These are phyloP conservation scores for Trichoderma citrinoviride DNA, from an alignment of 2,329 filamentous ascomycete genomes.

Conservation along the genomic window DNA sequence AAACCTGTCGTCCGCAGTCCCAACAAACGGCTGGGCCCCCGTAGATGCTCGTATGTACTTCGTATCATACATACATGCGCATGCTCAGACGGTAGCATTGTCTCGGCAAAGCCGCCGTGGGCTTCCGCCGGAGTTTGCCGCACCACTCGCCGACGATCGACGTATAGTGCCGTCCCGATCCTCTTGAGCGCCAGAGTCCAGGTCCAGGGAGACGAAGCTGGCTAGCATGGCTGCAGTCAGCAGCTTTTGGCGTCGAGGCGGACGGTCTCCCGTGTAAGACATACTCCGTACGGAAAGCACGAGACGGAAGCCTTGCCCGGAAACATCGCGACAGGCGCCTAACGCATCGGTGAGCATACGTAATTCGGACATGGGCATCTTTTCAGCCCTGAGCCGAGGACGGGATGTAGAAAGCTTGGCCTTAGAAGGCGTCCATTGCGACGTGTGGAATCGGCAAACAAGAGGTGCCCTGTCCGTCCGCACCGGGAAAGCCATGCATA, in stretches of 20 bases:
- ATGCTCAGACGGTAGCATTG: neutral
- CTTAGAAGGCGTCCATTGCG: conserved; percentile 16
- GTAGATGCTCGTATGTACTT: neutral
- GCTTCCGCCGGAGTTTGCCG: conserved; percentile 14
- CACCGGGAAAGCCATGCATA: neutral
- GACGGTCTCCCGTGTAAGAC: neutral
- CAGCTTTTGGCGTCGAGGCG: conserved; percentile 12
- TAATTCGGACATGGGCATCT: conserved; percentile 15
- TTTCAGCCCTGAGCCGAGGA: neutral
- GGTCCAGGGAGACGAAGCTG: neutral
- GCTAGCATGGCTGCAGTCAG: conserved; percentile 11
- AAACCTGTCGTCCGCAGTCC: neutral
- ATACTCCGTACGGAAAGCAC: neutral
- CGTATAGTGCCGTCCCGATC: conserved; percentile 10
- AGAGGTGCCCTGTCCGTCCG: neutral
- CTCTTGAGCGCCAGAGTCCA: conserved; percentile 2
- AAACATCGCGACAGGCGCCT: neutral
- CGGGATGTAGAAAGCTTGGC: conserved; percentile 10
- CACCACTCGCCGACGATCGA: conserved; percentile 19
- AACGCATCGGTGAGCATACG: conserved; percentile 7
- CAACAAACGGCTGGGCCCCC: neutral
- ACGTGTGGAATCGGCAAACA: conserved; percentile 10
- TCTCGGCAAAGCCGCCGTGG: conserved; percentile 15
- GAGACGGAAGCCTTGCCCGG: conserved; percentile 3
- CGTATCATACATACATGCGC: neutral